Evolutionary conservation across 257 asterid species (phyloP), one percentile per base, ranked within the genome.

Genomic region (Penstemon eatonii): DNA sequence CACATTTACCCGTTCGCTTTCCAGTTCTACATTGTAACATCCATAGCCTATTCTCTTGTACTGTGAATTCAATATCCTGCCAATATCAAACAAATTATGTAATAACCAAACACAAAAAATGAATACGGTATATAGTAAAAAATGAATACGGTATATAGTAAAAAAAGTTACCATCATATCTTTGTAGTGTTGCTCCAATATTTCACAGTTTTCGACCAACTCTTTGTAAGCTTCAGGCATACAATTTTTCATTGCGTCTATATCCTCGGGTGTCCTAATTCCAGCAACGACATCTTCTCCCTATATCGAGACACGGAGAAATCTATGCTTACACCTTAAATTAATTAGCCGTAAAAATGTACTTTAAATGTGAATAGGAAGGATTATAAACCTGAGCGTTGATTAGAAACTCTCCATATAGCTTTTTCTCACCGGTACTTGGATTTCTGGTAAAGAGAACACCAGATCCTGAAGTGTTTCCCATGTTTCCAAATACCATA

Each of bases 401-500:
- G 52, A 91, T 69, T 45, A 93, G 82, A 68, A 90, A 93, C 84
- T 93, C 99, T 53, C 99, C 99, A 13, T 93, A 93, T 44, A 93
- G 97, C 87, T 87, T 87, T 68, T 88, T 90, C 66, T 93, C 99
- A 0, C 99, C 97, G 0, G 99, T 93, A 62, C 97, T 90, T 0
- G 99, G 97, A 57, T 90, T 90, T 80, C 99, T 80, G 33, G 99
- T 93, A 67, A 93, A 93, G 49, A 90, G 96, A 58, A 93, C 99
- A 8, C 99, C 99, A 1, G 99, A 90, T 41, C 99, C 99, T 0
- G 99, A 90, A 43, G 96, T 93, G 78, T 85, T 81, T 40, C 97
- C 99, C 99, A 93, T 90, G 88, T 93, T 93, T 47, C 99, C 99
- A 38, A 90, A 93, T n/a, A 93, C 99, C 99, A 93, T 93, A 60